Percentiles rank a stretch among this genome's conserved stretches.
phyloP scores from a whole-genome alignment of 169 alveolate species.

The Cryptosporidium ubiquitum region DNA sequence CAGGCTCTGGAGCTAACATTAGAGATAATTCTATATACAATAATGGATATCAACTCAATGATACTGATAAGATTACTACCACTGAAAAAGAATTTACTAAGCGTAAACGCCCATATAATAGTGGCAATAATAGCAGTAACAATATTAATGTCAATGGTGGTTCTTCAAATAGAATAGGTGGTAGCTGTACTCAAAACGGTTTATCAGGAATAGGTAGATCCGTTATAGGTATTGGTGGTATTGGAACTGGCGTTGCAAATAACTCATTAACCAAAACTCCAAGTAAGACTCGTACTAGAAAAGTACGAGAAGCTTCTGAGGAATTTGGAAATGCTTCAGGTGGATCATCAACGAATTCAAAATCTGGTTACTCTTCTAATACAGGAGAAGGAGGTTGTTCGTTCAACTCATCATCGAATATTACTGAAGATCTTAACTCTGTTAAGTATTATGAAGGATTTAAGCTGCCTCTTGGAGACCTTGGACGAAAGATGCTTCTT shows the following conservation, averaged over 20 bases:
- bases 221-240: slow-evolving; percentile 1
- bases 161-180: background rate
- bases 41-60: background rate
- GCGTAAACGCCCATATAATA: slow-evolving; percentile 9
- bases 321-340: slow-evolving; percentile 15
- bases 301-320: slow-evolving; percentile 28
- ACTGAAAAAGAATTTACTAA: slow-evolving; percentile 14
- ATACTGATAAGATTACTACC: background rate
- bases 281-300: slow-evolving; percentile 36
- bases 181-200: slow-evolving; percentile 4
- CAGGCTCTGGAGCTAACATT: background rate
- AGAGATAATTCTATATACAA: background rate
- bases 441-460: slow-evolving; percentile 66
- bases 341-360: background rate
- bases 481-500: slow-evolving; percentile 63
- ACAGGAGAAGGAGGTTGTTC: slow-evolving; percentile 3
- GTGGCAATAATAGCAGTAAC: background rate
- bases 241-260: background rate
- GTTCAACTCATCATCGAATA: background rate
- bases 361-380: background rate
- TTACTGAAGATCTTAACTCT: slow-evolving; percentile 63
- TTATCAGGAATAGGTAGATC: background rate
- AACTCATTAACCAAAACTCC: slow-evolving; percentile 4
- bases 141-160: background rate
- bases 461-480: slow-evolving; percentile 65